phyloP scores from a whole-genome alignment of 306 rosid species.

The Cucurbita pepo region DNA sequence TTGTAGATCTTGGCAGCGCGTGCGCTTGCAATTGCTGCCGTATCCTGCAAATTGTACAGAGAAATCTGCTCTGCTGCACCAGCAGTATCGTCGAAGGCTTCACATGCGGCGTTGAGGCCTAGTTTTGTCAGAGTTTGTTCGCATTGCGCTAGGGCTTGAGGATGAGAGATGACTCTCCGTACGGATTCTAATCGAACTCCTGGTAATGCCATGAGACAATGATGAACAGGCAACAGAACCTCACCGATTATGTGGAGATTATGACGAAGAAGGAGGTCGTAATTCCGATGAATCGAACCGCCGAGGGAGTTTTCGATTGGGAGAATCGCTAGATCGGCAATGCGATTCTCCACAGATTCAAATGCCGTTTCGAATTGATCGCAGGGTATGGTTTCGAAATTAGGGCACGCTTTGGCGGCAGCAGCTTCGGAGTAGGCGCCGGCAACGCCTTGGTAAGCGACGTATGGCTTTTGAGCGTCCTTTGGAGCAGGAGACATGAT shows the following conservation, averaged over 20 bases:
- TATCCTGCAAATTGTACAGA: conserved; percentile 42
- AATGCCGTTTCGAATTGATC: conserved; percentile 30
- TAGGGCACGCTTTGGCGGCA: conserved; percentile 7
- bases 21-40: conserved; percentile 70
- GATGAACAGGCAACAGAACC: conserved; percentile 78
- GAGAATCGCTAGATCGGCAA: conserved; percentile 5
- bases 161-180: conserved; percentile 73
- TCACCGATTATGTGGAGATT: conserved; percentile 95
- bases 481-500: conserved; percentile 69
- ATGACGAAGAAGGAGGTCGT: conserved; percentile 93
- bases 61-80: conserved; percentile 76
- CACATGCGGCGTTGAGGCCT: conserved; percentile 72
- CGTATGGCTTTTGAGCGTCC: conserved; percentile 70
- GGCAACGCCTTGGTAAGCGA: conserved; percentile 88
- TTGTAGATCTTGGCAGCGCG: conserved; percentile 80
- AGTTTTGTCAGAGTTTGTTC: conserved; percentile 64
- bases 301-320: conserved; percentile 11
- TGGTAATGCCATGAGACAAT: conserved; percentile 81
- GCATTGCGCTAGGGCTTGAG: conserved; percentile 84
- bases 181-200: conserved; percentile 56
- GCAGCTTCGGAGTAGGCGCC: conserved; percentile 75
- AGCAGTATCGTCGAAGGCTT: conserved; percentile 85
- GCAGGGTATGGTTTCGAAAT: conserved; percentile 3
- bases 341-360: conserved; percentile 40
- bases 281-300: conserved; percentile 15